Evolutionary conservation across 176 grass and related monocot genomes (phyloP), one percentile per base, ranked within the genome.

Genomic region (Carex littledalei): DNA sequence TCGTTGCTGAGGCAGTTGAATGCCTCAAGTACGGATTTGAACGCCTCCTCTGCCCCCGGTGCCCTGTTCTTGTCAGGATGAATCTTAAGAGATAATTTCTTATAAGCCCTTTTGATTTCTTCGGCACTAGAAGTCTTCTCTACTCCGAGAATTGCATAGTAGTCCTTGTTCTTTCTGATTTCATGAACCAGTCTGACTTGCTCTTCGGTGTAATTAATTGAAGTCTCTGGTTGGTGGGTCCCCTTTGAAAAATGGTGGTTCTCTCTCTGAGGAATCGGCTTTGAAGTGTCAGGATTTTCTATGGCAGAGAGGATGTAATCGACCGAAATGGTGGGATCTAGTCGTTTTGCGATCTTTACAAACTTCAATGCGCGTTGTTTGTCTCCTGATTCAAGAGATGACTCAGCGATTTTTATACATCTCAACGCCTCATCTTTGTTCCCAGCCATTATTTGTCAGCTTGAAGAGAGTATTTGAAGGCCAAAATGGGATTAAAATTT

Each of bases 1-100:
- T 39, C 5, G 0, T 94, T 90, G 60, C 88, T 92, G 66, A 97
- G 86, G 62, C 92, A 97, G 34, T 93, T 94, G 89, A 94, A 94
- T 74, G 95, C 92, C 69, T 90, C 93, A 57, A 87, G 90, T n/a
- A 94, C 86, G 14, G 94, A 89, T 85, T 94, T 97, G 74, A 97
- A 97, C 52, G 95, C 95, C 65, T 97, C 95, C 74, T 97, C 95
- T 63, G 92, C 92, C 60, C 95, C 91, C 29, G 95, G 92, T 39
- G 91, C 92, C 67, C 91, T 94, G 86, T 94, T 97, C 89, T 97
- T 97, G 79, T 97, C 95, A 15, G 95, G 95, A 91, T 97, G 95
- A 63, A 97, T 84, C 81, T 93, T 94, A 34, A 97, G 89, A 11
- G 92, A 94, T 41, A 97, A 58, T 87, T 86, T 94, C 84, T 85